Evolutionary conservation across 805 yeast species (phyloP), one percentile per base, ranked within the genome.

Genomic region (Saccharomycopsis sp.): DNA sequence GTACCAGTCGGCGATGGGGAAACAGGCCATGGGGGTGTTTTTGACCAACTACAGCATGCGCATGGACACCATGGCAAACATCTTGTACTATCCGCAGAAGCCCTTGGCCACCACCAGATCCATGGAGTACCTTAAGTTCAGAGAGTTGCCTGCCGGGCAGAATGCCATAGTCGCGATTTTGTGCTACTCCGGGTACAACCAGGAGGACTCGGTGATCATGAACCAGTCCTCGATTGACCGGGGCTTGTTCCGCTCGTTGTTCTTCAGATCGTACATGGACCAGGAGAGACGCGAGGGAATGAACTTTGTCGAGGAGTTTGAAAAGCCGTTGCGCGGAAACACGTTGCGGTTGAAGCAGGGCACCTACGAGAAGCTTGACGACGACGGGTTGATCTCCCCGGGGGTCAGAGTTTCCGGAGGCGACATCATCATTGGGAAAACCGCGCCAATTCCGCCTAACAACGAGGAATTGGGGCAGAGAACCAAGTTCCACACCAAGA

Each of bases 181-280:
- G 50, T 94, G 99, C 81, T 94, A 94, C 75, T 89, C 97, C 48
- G 99, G 99, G 69, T 94, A 94, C 75, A 94, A 94, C 74, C 99
- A 94, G 79, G 99, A 94, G 87, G 99, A 94, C 87, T 94, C 99
- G 48, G 90, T 94, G 94, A 94, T 94, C 77, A 94, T 94, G 99
- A 94, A 94, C 73, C 99, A 94, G 77, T 87, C 96, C 9, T 89
- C 97, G 41, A 94, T 94, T 70, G 99, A 94, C 73, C 80, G 98
- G 68, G 99, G 99, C 57, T 77, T 94, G 67, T 94, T 94, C 79
- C 80, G 99, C 74, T 91, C 97, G 9, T 79, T 94, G 69, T 94
- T 92, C 76, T 94, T 91, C 79, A 82, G 99, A 72, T 89, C 98
- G 1, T 94, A 94, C 72, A 91, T 92, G 96, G 99, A 94, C 72